Evolutionary conservation across 1,139 yeast genomes (phyloP), one percentile per base, ranked within the genome.

Genomic region (Geotrichum restrictum): DNA sequence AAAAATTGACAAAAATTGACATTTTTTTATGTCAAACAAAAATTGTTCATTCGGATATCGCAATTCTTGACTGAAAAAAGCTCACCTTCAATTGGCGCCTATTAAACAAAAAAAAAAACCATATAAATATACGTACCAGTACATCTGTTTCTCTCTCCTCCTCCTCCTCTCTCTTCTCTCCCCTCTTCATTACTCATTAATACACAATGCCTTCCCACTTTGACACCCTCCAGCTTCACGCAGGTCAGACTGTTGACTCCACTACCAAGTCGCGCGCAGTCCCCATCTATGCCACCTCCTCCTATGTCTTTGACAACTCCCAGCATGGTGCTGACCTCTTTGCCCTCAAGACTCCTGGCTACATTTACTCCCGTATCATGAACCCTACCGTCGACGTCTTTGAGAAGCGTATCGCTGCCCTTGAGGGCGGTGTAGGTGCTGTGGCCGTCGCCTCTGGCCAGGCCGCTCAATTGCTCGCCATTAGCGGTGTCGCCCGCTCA

Each of bases 401-500:
- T 60, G 98, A 93, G 72, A 81, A 87, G 69, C 81, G 98, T 73
- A 77, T 93, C 53, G 95, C 96, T 54, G 94, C 95, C 49, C 78
- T 93, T 58, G 98, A 93, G 73, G 85, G 86, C 56, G 98, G 98
- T 65, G 82, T 83, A 53, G 95, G 85, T 58, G 98, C 95, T 3
- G 73, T 91, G 57, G 94, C 96, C n/a, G 84, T 85, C 34, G 71
- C 95, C 31, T 89, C 97, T 11, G 98, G 98, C 57, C 97, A 89
- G 73, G 93, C 97, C 52, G 97, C 98, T 38, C 97, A 89, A 70
- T 80, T 88, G 62, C 69, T 87, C 57, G 95, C 97, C 34, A 76
- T 89, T 66, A 77, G 88, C 41, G 89, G 89, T 55, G 78, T 89
- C 63, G 95, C 96, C 40, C 89, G 85, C 63, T 70, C 80, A 51